Conservation (phyloP, 495 filamentous ascomycete genomes). For the Lindgomyces ingoldianus region DNA sequence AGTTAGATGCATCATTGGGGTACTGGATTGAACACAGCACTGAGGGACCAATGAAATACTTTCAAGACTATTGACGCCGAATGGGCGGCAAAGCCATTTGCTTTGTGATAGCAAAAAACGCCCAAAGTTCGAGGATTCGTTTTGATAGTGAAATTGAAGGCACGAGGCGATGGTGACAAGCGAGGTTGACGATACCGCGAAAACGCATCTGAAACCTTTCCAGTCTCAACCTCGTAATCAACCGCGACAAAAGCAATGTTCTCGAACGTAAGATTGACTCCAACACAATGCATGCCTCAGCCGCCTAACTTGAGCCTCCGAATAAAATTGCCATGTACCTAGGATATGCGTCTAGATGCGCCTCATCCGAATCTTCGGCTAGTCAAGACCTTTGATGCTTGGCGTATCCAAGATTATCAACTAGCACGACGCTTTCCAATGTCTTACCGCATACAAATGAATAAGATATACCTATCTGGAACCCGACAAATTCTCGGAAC, state of each 20-base stretch:
- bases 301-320: not conserved
- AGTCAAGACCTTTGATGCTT: too few relatives aligned
- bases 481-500: too few relatives aligned
- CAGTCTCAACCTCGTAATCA: constrained; percentile 14
- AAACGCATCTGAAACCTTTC: constrained; percentile 25
- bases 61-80: not conserved
- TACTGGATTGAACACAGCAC: not conserved
- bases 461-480: too few relatives aligned
- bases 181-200: constrained; percentile 3
- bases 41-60: not conserved
- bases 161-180: not conserved
- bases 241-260: constrained; percentile 24
- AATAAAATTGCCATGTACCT: not conserved
- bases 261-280: constrained; percentile 27
- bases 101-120: not conserved
- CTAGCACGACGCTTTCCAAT: too few relatives aligned
- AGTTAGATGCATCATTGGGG: not conserved
- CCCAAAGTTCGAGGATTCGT: not conserved
- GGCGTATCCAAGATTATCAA: too few relatives aligned
- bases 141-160: constrained; percentile 23
- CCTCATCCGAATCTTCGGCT: too few relatives aligned
- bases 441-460: too few relatives aligned
- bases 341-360: not conserved
- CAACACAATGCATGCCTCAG: constrained; percentile 28
- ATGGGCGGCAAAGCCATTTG: not conserved